Percentiles rank a stretch among this genome's conserved stretches.
Evolutionary conservation across 768 basidiomycete genomes (phyloP).

Genomic region (Astraeus odoratus): DNA sequence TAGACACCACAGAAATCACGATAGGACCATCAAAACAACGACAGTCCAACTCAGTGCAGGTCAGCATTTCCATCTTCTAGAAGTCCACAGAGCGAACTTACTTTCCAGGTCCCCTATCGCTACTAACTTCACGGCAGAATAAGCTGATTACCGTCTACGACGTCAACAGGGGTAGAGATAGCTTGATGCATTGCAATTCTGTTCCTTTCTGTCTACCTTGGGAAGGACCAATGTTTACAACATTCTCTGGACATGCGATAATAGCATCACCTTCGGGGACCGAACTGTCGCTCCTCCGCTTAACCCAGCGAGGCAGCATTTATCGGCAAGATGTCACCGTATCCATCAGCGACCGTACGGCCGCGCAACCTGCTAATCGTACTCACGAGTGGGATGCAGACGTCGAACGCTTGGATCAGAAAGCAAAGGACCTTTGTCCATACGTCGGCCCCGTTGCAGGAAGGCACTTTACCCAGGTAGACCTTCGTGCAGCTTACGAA

Average conservation of each 20-base stretch:
- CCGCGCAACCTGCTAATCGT: neutral
- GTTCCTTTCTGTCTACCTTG: slow-evolving; percentile 36
- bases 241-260: slow-evolving; percentile 28
- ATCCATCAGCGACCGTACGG: slow-evolving; percentile 9
- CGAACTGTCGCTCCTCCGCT: slow-evolving; percentile 35
- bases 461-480: slow-evolving; percentile 38
- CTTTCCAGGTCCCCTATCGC: slow-evolving; percentile 40
- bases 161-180: slow-evolving; percentile 35
- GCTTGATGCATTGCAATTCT: slow-evolving; percentile 38
- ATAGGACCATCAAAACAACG: slow-evolving; percentile 45
- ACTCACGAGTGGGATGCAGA: slow-evolving; percentile 34
- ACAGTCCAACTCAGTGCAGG: slow-evolving; percentile 33
- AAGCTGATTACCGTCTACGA: slow-evolving; percentile 59
- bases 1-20: slow-evolving; percentile 53
- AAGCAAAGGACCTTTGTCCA: slow-evolving; percentile 19
- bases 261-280: slow-evolving; percentile 23
- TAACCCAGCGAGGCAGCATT: slow-evolving; percentile 43
- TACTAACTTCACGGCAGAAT: slow-evolving; percentile 56
- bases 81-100: neutral
- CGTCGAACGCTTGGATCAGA: slow-evolving; percentile 31
- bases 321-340: slow-evolving; percentile 34
- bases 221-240: slow-evolving; percentile 15
- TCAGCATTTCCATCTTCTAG: slow-evolving; percentile 10
- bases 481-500: slow-evolving; percentile 49
- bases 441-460: slow-evolving; percentile 40